A percentile compares a stretch with the other conserved stretches of the same genome.
These are phyloP conservation scores for Ophiostoma fasciatum DNA, from an alignment of 2,329 filamentous ascomycete species.

Conservation along the genomic window DNA sequence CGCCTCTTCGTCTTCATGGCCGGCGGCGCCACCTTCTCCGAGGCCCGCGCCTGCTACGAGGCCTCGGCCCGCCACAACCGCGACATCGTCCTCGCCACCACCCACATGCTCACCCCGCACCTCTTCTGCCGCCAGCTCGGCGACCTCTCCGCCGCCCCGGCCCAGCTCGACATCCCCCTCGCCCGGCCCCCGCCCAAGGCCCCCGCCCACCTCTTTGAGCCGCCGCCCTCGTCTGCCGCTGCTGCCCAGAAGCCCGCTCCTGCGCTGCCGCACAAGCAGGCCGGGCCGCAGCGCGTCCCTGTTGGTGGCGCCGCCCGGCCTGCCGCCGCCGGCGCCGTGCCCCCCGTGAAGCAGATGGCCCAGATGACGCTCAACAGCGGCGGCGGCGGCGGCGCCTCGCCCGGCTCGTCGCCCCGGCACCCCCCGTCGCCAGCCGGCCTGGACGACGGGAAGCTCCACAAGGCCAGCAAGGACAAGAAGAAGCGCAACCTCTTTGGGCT, in stretches of 20 bases:
- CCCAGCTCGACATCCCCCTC: slow-evolving; percentile 63
- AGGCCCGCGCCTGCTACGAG: slow-evolving; percentile 81
- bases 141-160: slow-evolving; percentile 62
- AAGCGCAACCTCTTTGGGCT: slow-evolving; percentile 21
- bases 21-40: slow-evolving; percentile 86
- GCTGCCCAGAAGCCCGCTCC: slow-evolving; percentile 16
- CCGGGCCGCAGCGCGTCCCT: background rate
- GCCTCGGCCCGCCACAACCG: slow-evolving; percentile 55
- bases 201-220: slow-evolving; percentile 75
- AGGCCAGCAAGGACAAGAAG: slow-evolving; percentile 29
- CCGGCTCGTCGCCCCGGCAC: slow-evolving; percentile 8
- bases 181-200: slow-evolving; percentile 70
- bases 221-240: slow-evolving; percentile 37
- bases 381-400: slow-evolving; percentile 13
- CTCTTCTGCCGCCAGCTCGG: slow-evolving; percentile 72
- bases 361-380: slow-evolving; percentile 33
- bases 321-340: slow-evolving; percentile 17
- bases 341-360: slow-evolving; percentile 40
- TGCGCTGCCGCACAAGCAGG: slow-evolving; percentile 15
- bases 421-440: slow-evolving; percentile 9
- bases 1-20: slow-evolving; percentile 90
- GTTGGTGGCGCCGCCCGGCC: background rate
- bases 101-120: slow-evolving; percentile 80
- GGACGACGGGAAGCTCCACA: slow-evolving; percentile 25
- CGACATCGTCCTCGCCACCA: slow-evolving; percentile 79